Evolutionary conservation across 805 yeast species (phyloP), one percentile per base, ranked within the genome.

Genomic region (Lachancea sp.): DNA sequence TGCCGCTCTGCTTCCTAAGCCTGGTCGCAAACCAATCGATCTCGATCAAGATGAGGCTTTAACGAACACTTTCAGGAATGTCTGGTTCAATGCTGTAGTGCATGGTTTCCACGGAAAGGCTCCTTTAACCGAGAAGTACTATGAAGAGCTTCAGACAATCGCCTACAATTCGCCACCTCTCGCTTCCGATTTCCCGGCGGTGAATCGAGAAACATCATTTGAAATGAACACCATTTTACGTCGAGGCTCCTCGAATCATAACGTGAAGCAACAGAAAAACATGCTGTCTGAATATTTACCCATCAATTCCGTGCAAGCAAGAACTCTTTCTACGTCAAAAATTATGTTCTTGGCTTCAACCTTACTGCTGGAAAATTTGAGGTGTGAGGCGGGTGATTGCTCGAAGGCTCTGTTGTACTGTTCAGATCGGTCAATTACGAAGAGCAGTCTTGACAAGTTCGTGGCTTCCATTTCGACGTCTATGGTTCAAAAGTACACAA

Each of bases 21-120:
- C 73, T 6, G 69, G 70, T 29, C 72, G 73, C 25, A 53, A 59
- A 4, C 79, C 84, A 0, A 55, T 69, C 18, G 62, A 57, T 11
- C 41, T 38, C 19, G 37, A 19, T 16, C 40, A 25, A 16, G 65
- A 82, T 50, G 76, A 77, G 33, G 68, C 68, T 1, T 68, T 79
- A 1, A 68, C 79, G 39, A 72, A 75, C 38, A 68, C 81, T 48
- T 87, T 91, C 70, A 76, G 95, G 58, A 85, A 93, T 63, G 79
- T 88, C 36, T 93, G 99, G 99, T 88, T 87, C 63, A 93, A 91
- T 58, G 71, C 93, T 73, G 91, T 82, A 3, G 85, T 90, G 22
- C 96, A 93, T 63, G 99, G 99, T 0, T 88, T 81, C 60, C 75
- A 79, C n/a, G 70, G 71, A 45, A 71, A 71, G 31, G 80, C 93